These are phyloP conservation scores for Mycena pura DNA, from an alignment of 768 basidiomycete genomes.

Conservation along the genomic window DNA sequence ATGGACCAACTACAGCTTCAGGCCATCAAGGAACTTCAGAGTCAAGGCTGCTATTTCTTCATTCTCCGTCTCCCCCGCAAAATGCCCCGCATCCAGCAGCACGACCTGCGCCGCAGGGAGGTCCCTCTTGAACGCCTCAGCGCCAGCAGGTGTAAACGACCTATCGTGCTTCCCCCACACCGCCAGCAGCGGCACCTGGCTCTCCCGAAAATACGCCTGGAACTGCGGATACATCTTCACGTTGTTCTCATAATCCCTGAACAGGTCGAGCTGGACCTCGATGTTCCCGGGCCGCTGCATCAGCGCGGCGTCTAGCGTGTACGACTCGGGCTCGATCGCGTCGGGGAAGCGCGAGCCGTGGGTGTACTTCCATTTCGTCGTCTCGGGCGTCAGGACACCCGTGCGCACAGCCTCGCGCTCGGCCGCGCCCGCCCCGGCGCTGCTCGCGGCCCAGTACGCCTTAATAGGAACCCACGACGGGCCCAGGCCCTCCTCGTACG, in stretches of 20 bases:
- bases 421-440: conserved; percentile 31
- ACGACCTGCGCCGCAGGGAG: conserved; percentile 43
- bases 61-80: conserved; percentile 47
- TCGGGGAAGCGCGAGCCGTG: conserved; percentile 43
- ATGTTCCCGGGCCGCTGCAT: conserved; percentile 44
- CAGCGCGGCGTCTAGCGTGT: conserved; percentile 47
- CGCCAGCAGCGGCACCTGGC: conserved; percentile 47
- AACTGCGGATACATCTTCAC: conserved; percentile 49
- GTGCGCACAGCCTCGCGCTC: conserved; percentile 32
- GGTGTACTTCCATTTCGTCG: conserved; percentile 46
- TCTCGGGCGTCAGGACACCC: conserved; percentile 32
- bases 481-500: conserved; percentile 51
- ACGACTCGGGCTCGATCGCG: conserved; percentile 43
- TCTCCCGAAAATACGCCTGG: conserved; percentile 48
- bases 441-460: conserved; percentile 37
- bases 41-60: conserved; percentile 16
- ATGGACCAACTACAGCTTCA: not conserved
- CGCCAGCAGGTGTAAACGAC: conserved; percentile 50
- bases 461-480: conserved; percentile 45
- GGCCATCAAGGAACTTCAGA: conserved; percentile 1
- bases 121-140: conserved; percentile 48
- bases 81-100: conserved; percentile 52
- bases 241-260: conserved; percentile 48
- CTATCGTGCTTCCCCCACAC: conserved; percentile 56
- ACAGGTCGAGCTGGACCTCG: conserved; percentile 50